phyloP scores from a whole-genome alignment of 169 alveolate species.

The Plasmodium fragile region DNA sequence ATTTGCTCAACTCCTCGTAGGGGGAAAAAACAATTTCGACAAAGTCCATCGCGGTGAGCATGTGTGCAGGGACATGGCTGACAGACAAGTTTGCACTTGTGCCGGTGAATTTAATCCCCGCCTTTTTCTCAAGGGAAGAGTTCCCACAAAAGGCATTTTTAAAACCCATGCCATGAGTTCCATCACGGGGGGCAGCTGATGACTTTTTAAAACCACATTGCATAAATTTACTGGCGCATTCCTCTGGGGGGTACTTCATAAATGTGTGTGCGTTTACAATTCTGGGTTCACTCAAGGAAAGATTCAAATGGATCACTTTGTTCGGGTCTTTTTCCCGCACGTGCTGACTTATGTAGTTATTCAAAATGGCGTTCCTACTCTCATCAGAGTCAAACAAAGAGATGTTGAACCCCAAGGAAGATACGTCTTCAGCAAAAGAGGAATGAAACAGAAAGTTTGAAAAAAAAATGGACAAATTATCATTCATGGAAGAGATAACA shows the following conservation, averaged over 20 bases:
- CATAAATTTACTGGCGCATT: neutral
- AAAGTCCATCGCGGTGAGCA: slow-evolving; percentile 46
- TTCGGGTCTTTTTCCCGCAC: neutral
- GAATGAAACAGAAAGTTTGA: slow-evolving; percentile 39
- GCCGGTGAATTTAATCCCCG: neutral
- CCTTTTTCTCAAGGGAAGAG: neutral
- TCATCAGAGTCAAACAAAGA: slow-evolving; percentile 54
- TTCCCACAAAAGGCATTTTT: neutral
- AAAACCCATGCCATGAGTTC: neutral
- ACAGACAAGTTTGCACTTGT: neutral
- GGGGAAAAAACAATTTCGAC: slow-evolving; percentile 33
- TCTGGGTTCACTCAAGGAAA: slow-evolving; percentile 21
- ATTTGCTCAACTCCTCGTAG: slow-evolving; percentile 16
- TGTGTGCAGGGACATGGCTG: slow-evolving; percentile 15
- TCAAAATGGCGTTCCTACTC: neutral
- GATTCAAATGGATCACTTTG: slow-evolving; percentile 15
- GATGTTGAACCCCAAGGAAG: slow-evolving; percentile 34
- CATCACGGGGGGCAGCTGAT: neutral
- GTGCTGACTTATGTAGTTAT: neutral
- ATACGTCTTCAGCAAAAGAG: slow-evolving; percentile 14
- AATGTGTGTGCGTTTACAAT: slow-evolving; percentile 7
- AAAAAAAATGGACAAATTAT: slow-evolving; percentile 38
- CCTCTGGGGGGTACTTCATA: neutral
- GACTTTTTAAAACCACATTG: neutral
- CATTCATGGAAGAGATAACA: slow-evolving; percentile 12